Percentiles rank a stretch among this genome's conserved stretches.
phyloP scores from a whole-genome alignment of 129 eudicot species.

The Logfia minima region DNA sequence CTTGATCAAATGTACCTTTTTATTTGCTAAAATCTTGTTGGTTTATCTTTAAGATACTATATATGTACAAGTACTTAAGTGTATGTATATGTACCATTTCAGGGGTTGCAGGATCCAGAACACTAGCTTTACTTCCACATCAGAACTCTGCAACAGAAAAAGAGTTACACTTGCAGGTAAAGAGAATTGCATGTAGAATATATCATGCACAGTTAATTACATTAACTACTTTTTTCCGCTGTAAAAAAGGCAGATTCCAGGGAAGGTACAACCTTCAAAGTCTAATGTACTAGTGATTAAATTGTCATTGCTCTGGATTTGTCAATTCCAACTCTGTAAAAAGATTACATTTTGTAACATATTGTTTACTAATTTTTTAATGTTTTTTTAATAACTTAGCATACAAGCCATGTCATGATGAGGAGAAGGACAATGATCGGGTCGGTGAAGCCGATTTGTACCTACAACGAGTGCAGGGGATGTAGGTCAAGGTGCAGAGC shows the following conservation, averaged over 20 bases:
- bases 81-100: constrained; percentile 29
- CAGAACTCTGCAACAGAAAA: constrained; percentile 34
- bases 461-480: constrained; percentile 91
- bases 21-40: not conserved
- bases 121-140: constrained; percentile 34
- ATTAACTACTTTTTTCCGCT: not conserved
- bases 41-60: not conserved
- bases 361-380: not conserved
- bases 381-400: constrained; percentile 31
- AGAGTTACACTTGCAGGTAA: constrained; percentile 52
- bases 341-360: not conserved
- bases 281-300: not conserved
- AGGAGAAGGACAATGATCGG: constrained; percentile 68
- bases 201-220: constrained; percentile 1
- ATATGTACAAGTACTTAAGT: constrained; percentile 17
- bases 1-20: not conserved
- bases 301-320: not conserved
- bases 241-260: not conserved
- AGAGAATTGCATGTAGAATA: constrained; percentile 33
- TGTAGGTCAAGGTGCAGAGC: constrained; percentile 83
- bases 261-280: not conserved
- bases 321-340: not conserved
- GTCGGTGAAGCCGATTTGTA: constrained; percentile 82
- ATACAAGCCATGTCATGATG: constrained; percentile 26
- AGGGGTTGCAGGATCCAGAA: constrained; percentile 53